phyloP scores from a whole-genome alignment of 306 rosid genomes.

The Begonia masoniana region DNA sequence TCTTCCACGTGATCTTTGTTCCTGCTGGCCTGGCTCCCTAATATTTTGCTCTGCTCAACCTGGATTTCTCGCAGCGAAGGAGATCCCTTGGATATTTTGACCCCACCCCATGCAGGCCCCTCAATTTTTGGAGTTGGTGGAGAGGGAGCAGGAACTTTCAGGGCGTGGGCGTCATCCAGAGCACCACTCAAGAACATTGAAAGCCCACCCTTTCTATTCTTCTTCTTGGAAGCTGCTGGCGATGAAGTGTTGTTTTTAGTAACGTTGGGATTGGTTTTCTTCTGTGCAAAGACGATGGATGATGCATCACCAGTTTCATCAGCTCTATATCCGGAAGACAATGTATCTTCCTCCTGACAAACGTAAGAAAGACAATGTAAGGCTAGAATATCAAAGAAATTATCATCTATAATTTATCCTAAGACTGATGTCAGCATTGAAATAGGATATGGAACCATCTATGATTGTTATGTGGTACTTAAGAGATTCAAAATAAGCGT shows the following conservation, averaged over 20 bases:
- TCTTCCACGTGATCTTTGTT: constrained; percentile 32
- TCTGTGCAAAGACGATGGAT: constrained; percentile 15
- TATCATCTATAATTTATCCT: no score
- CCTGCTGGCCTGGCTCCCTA: constrained; percentile 18
- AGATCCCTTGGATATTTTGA: constrained; percentile 43
- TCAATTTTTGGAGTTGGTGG: constrained; percentile 47
- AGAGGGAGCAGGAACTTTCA: constrained; percentile 35
- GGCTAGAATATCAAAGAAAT: no score
- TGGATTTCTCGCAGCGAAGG: constrained; percentile 82
- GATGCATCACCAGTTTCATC: constrained; percentile 22
- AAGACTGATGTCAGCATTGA: no score
- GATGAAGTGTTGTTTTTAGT: constrained; percentile 21
- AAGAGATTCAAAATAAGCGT: no score
- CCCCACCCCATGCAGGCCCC: constrained; percentile 97
- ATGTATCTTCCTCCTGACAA: constrained; percentile 34
- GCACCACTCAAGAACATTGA: constrained; percentile 98
- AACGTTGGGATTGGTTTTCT: constrained; percentile 31
- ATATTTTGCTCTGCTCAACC: constrained; percentile 57
- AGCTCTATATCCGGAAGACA: constrained; percentile 13
- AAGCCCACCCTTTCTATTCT: constrained; percentile 83
- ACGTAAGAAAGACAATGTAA: constrained; percentile 3
- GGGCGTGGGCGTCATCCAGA: constrained; percentile 57
- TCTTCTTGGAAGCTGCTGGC: constrained; percentile 51
- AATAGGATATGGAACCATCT: no score
- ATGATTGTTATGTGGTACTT: no score